Evolutionary conservation across 1,284 basidiomycete species (phyloP).

Genomic region (Microbotryum violaceum): DNA sequence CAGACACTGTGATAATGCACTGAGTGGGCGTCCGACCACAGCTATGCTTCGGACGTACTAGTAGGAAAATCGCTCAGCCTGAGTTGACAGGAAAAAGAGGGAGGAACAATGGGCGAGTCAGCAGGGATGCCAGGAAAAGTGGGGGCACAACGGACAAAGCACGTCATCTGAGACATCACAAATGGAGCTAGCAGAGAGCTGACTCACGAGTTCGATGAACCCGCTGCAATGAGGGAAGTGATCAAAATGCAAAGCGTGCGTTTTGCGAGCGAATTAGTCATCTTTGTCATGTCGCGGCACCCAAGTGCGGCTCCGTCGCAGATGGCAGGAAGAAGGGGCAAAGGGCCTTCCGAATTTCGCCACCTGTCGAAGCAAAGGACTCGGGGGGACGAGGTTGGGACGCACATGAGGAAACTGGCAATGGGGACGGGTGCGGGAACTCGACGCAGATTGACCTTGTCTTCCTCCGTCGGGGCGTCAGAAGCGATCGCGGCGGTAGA

Average conservation of each 20-base stretch:
- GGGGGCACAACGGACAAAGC: neutral
- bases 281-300: no score
- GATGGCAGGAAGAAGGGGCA: no score
- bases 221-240: neutral
- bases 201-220: conserved; percentile 11
- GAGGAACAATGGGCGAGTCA: neutral
- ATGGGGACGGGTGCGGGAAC: conserved; percentile 15
- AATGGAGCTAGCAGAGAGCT: neutral
- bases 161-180: neutral
- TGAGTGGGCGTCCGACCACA: no score
- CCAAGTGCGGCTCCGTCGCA: no score
- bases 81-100: conserved; percentile 41
- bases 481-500: neutral
- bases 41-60: conserved; percentile 36
- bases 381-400: no score
- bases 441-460: conserved; percentile 13
- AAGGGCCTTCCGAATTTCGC: no score
- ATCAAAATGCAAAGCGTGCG: no score
- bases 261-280: no score
- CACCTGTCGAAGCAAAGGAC: no score
- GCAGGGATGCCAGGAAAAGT: no score
- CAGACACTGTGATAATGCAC: no score
- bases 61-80: conserved; percentile 64
- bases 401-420: conserved; percentile 13
- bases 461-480: conserved; percentile 12